phyloP scores from a whole-genome alignment of 2,329 filamentous ascomycete species.

The Botrytis aclada region DNA sequence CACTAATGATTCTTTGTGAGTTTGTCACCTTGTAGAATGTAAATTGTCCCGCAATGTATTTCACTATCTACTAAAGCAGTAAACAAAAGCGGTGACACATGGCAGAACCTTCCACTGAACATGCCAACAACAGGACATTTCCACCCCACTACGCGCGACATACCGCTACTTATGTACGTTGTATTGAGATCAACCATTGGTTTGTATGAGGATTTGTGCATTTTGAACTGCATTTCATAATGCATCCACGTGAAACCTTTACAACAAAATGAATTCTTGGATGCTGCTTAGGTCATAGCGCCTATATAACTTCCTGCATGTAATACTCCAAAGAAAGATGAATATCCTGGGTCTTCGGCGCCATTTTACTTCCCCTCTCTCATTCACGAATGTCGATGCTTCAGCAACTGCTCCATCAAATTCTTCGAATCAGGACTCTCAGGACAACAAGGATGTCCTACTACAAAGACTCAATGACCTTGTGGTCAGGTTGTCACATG shows the following conservation, averaged over 20 bases:
- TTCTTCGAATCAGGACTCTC: constrained; percentile 24
- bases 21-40: not conserved
- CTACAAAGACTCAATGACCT: constrained; percentile 39
- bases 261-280: constrained; percentile 12
- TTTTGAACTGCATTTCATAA: constrained; percentile 3
- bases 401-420: constrained; percentile 5
- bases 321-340: constrained; percentile 11
- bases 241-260: constrained; percentile 15
- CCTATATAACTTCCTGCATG: constrained; percentile 13
- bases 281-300: constrained; percentile 12
- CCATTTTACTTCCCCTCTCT: constrained; percentile 30
- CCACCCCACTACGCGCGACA: constrained; percentile 7
- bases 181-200: constrained; percentile 11
- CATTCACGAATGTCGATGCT: not conserved
- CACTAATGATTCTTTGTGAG: not conserved
- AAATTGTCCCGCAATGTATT: not conserved
- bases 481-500: constrained; percentile 34
- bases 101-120: not conserved
- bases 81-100: not conserved
- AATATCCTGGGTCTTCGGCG: constrained; percentile 26
- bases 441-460: constrained; percentile 38
- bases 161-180: not conserved
- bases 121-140: constrained; percentile 8
- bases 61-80: not conserved
- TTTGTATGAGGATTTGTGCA: constrained; percentile 13